Evolutionary conservation across 495 filamentous ascomycete species (phyloP).

Genomic region (Astrothelium subdiscretum): DNA sequence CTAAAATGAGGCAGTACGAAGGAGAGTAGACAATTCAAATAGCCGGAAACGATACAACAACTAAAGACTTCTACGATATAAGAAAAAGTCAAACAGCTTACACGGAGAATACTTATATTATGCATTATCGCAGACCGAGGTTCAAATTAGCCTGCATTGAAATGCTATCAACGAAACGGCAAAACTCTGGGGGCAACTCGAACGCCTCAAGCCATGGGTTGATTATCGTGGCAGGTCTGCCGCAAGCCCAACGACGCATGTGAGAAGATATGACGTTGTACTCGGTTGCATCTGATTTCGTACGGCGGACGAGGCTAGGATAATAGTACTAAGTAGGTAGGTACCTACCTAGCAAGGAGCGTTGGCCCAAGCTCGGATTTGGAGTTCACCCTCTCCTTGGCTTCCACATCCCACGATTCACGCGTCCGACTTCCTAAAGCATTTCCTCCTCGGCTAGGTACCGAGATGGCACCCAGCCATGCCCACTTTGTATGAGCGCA

Average conservation of each 20-base stretch:
- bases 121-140: neutral
- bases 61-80: neutral
- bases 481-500: no score
- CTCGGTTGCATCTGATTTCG: constrained; percentile 1
- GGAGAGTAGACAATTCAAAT: neutral
- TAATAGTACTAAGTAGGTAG: no score
- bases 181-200: neutral
- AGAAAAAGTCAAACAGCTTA: neutral
- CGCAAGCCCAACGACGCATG: neutral
- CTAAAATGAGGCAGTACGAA: neutral
- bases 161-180: neutral
- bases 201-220: neutral
- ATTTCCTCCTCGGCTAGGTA: no score
- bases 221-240: neutral
- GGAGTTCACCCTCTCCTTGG: neutral
- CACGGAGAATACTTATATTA: neutral
- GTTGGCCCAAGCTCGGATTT: neutral
- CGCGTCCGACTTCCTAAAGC: no score
- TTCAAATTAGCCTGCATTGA: neutral
- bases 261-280: neutral
- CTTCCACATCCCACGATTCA: no score
- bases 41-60: neutral
- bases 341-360: no score
- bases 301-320: neutral
- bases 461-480: no score